Base-by-base conservation (phyloP, 1,139 yeast genomes). In the Diutina catenulata region DNA sequence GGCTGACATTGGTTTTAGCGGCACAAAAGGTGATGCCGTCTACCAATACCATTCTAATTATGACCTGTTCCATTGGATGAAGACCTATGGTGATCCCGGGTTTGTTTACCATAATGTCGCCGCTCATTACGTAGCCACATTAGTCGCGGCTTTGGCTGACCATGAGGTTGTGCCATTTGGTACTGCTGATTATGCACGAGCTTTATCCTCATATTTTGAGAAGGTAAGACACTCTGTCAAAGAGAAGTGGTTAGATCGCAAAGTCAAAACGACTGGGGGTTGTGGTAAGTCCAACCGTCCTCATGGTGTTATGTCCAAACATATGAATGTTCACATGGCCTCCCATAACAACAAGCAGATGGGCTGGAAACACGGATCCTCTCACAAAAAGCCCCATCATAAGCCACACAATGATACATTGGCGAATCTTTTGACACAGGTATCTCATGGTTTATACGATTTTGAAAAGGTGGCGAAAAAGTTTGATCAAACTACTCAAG, bases 41-140 rank as follows among this genome's bases (percentile, higher is more conserved):
- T 78, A 78, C 51, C 84, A 76, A 43, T 78, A 78, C 52, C 84
- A 78, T 51, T 75, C 83, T 29, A 74, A 76, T 51, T 78, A 75
- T 49, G 86, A 78, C 50, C 77, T 83, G 3, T 73, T 59, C 51
- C 61, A 74, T 46, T 79, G 86, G 87, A 75, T 78, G 75, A 63
- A 64, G 37, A 62, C 56, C 6, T 68, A 55, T 50, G 80, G 71
- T 20, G 84, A 78, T 49, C 76, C 79, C 8, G 74, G 68, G 0
- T 76, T 74, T 58, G 58, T 59, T 28, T 62, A 55, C 43, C 86
- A 78, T 51, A 71, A 71, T 40, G 53, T 76, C 2, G 54, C 70
- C 47, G 66, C 79, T 15, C 68, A 74, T 48, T 59, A 61, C 33
- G 49, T 75, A 45, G 79, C 81, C 2, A 49, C 72, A 13, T 15